Evolutionary conservation across 495 filamentous ascomycete genomes (phyloP), one percentile per base, ranked within the genome.

Genomic region (Elasticomyces elasticus): DNA sequence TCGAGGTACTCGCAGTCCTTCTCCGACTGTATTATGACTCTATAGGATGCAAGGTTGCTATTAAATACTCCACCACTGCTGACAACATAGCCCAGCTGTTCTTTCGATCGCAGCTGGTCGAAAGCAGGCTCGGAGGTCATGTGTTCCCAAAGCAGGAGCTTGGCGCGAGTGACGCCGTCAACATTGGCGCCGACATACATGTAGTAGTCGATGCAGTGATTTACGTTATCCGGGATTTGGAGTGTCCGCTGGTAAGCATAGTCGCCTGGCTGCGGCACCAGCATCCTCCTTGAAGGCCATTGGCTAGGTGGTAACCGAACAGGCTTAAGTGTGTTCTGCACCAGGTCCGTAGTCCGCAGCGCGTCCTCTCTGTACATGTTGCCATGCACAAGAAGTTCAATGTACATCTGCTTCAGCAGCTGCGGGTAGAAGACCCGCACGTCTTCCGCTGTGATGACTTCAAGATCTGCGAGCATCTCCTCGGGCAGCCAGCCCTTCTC

Each of bases 351-450:
- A 70, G 95, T 78, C 61, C 81, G 83, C 54, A 97, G 72, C 0
- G 90, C 89, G 68, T 99, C 94, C 68, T 97, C 90, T 68, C 91
- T 94, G 75, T 94, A 87, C 19, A 99, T 67, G 67, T 99, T 99
- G 56, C 92, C 92, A 58, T 97, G 92, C 17, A 82, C 84, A 49
- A 95, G 76, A 5, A 85, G 75, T 64, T 99, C 94, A 58, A 96
- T 84, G 60, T 95, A 85, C 58, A 87, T 75, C 65, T 96, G 90
- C 25, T 79, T 77, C 28, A 97, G 74, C 35, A 95, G 67, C 58
- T 90, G 80, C 23, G 85, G 85, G 64, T 84, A 85, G 74, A 95
- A 96, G 19, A 69, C 69, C 25, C 80, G 73, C 10, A 97, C 78
- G 54, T 87, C 86, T 7, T 85, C 80, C 5, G 81, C 73, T 1